These are phyloP conservation scores for Mortierella polycephala DNA, from an alignment of 371 early-diverging fungal genomes.

Conservation along the genomic window DNA sequence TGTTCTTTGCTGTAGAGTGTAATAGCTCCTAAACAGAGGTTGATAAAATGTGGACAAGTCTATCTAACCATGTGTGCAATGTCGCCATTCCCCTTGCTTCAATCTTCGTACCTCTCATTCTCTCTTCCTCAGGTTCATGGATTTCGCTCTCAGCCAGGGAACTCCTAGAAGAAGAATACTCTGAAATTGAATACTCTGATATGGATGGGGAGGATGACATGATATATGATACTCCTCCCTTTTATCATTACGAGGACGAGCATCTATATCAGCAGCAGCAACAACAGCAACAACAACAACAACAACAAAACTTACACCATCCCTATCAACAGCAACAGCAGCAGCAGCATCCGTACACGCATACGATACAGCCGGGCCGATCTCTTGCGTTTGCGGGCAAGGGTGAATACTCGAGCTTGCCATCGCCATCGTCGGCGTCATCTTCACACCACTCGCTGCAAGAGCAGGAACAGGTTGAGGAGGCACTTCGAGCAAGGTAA, in stretches of 20 bases:
- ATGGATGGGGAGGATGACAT: conserved; percentile 55
- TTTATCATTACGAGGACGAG: conserved; percentile 44
- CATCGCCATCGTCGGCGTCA: conserved; percentile 28
- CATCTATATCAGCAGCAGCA: conserved; percentile 15
- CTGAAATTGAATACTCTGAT: conserved; percentile 54
- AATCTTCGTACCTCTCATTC: not conserved
- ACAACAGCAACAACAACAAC: conserved; percentile 6
- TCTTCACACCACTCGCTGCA: conserved; percentile 41
- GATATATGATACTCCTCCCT: conserved; percentile 54
- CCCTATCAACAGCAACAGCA: conserved; percentile 24
- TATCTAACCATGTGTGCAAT: conserved; percentile 6
- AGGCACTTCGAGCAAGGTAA: conserved; percentile 57
- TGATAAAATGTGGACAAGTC: not conserved
- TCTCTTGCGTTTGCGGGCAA: conserved; percentile 34
- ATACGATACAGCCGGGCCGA: conserved; percentile 21
- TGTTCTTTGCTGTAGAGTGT: not conserved
- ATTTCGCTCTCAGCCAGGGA: conserved; percentile 47
- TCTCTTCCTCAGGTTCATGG: conserved; percentile 35
- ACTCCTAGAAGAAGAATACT: conserved; percentile 50
- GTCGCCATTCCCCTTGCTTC: not conserved
- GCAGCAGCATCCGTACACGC: conserved; percentile 7
- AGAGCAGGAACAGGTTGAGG: conserved; percentile 53
- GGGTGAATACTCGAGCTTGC: conserved; percentile 24
- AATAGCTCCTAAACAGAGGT: not conserved
- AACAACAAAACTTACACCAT: conserved; percentile 4